Evolutionary conservation across 2,329 filamentous ascomycete genomes (phyloP), one percentile per base, ranked within the genome.

Genomic region (Scedosporium aurantiacum): DNA sequence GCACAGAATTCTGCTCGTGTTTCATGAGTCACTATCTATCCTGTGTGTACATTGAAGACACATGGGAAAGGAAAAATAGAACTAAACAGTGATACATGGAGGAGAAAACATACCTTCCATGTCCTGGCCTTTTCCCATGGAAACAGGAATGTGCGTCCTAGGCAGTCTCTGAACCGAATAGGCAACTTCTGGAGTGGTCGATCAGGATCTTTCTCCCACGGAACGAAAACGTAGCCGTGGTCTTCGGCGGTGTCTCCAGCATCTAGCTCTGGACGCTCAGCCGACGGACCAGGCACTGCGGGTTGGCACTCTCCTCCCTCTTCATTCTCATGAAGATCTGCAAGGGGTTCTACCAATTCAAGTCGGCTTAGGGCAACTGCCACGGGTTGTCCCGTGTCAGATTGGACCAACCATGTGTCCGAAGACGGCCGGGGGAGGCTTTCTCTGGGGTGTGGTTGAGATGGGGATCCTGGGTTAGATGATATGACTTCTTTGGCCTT

Each of bases 101-200:
- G 27, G 23, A 27, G 23, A 32, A 8, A 18, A n/a, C 56, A 60
- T 18, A 64, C 64, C 62, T 64, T 60, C 63, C 64, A 64, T 14
- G 58, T 64, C 32, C 32, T 63, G 32, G 58, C 64, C 21, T 61
- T 64, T n/a, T 60, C 50, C 64, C 64, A 64, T 6, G 64, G 64
- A 6, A 62, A 61, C 10, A 64, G 45, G 43, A 62, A 63, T 40
- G 60, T 58, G 40, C 63, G 47, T 18, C 61, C 64, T 14, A 63
- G 41, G 52, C 59, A 62, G 23, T 63, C 64, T 25, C 54, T 60
- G 58, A 65, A 63, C 14, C 64, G 57, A 47, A 65, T 65, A 16
- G 64, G 64, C 8, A 65, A 27, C 25, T 64, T 65, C 50, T 64
- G 63, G 6, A 60, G 47, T n/a, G 63, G 60, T 7, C 55, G 60